Base-by-base conservation (phyloP, 208 protist genomes). In the Crithidia brevicula region DNA sequence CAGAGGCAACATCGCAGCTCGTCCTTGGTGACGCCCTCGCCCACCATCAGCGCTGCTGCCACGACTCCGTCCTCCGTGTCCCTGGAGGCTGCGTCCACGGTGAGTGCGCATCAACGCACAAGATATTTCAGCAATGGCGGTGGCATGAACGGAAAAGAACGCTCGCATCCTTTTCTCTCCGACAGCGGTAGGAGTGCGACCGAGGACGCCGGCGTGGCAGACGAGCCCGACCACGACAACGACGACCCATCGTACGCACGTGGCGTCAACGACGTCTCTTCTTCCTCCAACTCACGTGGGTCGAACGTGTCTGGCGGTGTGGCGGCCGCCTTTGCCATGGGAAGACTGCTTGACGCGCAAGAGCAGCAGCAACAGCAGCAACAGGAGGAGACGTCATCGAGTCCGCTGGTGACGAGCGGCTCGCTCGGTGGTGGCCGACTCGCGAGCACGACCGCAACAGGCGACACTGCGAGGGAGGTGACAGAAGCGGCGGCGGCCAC, bases 211-310 rank as follows among this genome's bases (percentile, higher is more conserved):
- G 31, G 1, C 34, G 60, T 38, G 30, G 40, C 28, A 20, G 64
- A 70, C 28, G 65, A 51, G 52, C 3, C 4, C 27, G 18, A 58
- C 33, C 30, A 30, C 23, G 18, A 38, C 8, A 33, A 49, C 10
- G 9, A 31, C 8, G 38, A 65, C 40, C 70, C 70, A 1, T 76
- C 70, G 22, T 76, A 76, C 70, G 63, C 70, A 20, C 70, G 61
- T 22, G 70, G 70, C 10, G 63, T 65, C 15, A 66, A 28, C 2
- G 70, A 76, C 33, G 20, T 60, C 25, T 76, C 70, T 15, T 69
- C 61, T 30, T 65, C 70, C 16, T 76, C 70, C 23, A 22, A 18
- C 31, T 65, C 59, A 0, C 59, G 34, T 33, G 10, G 8, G 2
- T 65, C 59, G 4, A 42, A 38, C 45, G 0, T 43, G 5, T 62